phyloP scores from a whole-genome alignment of 495 filamentous ascomycete genomes.

The Aspergillus diversus region DNA sequence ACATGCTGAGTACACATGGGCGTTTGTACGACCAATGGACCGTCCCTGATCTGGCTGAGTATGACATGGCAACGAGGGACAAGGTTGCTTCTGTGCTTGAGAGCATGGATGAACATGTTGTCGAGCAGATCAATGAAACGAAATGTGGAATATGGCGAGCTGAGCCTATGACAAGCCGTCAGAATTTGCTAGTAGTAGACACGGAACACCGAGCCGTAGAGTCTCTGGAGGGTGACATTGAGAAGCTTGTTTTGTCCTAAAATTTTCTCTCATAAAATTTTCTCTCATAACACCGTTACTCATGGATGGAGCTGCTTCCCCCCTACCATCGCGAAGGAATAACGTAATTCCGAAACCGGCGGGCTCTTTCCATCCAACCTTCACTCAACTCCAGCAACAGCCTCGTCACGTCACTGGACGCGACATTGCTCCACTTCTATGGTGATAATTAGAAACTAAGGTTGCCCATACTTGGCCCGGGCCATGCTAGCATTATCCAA shows the following conservation, averaged over 20 bases:
- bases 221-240: not conserved
- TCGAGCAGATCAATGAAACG: conserved; percentile 8
- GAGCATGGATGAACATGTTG: conserved; percentile 9
- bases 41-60: conserved; percentile 16
- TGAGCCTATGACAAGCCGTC: conserved; percentile 13
- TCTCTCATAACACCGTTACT: not conserved
- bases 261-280: not conserved
- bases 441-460: too few species aligned
- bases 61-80: conserved; percentile 2
- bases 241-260: conserved; percentile 6
- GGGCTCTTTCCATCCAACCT: too few species aligned
- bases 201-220: not conserved
- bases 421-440: too few species aligned
- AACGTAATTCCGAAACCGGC: too few species aligned
- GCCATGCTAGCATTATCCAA: not conserved
- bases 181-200: conserved; percentile 10
- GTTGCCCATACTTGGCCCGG: too few species aligned
- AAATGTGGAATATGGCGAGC: conserved; percentile 9
- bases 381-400: too few species aligned
- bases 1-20: conserved; percentile 8
- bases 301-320: not conserved
- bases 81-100: conserved; percentile 12
- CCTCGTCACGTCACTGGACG: too few species aligned
- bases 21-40: conserved; percentile 17
- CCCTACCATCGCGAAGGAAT: too few species aligned